Evolutionary conservation across 23 red algal species (phyloP).

Genomic region (Gracilaria gracilis): DNA sequence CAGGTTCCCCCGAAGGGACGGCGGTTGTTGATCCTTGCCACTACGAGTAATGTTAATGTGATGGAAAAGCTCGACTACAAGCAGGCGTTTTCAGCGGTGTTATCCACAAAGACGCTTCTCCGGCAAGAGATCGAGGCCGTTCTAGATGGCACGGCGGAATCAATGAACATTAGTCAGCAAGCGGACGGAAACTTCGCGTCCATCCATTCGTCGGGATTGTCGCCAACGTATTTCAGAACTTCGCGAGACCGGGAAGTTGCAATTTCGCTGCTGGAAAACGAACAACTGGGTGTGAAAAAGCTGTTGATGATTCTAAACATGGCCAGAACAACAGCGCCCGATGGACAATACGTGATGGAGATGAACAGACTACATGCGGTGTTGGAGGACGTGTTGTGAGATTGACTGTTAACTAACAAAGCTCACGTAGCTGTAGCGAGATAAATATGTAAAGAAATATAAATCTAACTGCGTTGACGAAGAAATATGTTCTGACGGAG

Average conservation of each 20-base stretch:
- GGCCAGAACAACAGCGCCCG: conserved; percentile 60
- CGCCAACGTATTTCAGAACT: conserved; percentile 64
- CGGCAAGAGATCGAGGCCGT: conserved; percentile 78
- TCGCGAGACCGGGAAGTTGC: conserved; percentile 54
- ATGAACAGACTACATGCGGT: conserved; percentile 65
- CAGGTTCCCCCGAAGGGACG: conserved; percentile 84
- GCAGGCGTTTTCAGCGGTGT: conserved; percentile 80
- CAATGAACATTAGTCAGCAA: conserved; percentile 47
- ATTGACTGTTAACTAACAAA: background rate
- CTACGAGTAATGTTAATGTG: conserved; percentile 72
- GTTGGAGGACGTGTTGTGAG: conserved; percentile 59
- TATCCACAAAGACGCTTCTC: conserved; percentile 70
- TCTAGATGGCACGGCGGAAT: conserved; percentile 72
- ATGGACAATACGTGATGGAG: conserved; percentile 49
- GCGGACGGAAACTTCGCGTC: conserved; percentile 52
- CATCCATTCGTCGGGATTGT: conserved; percentile 26
- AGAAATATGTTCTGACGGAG: background rate
- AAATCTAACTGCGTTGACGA: background rate
- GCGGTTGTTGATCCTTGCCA: conserved; percentile 90
- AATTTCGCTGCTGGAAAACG: conserved; percentile 69
- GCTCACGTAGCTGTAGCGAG: background rate
- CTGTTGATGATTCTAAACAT: conserved; percentile 98
- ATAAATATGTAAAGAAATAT: background rate
- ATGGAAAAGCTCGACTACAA: conserved; percentile 85
- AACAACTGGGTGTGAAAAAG: conserved; percentile 93